phyloP scores from a whole-genome alignment of 75 land plant genomes.

The Gnetum montanum region DNA sequence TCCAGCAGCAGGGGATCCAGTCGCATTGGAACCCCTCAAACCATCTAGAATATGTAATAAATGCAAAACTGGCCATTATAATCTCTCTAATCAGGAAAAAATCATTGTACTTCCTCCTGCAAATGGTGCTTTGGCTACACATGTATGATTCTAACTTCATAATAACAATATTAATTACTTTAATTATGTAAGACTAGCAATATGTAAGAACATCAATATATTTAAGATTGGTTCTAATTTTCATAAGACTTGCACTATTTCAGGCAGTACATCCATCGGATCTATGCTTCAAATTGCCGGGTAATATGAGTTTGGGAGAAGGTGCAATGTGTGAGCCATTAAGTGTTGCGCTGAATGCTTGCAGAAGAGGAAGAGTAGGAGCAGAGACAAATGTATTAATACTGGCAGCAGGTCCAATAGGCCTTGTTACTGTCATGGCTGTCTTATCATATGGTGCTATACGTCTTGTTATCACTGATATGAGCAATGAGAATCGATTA shows the following conservation, averaged over 20 bases:
- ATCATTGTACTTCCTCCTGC: conserved; percentile 90
- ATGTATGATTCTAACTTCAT: too few species aligned
- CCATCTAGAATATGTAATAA: conserved; percentile 33
- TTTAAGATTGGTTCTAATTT: too few species aligned
- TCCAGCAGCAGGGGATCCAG: conserved; percentile 72
- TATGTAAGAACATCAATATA: too few species aligned
- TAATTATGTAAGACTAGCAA: too few species aligned
- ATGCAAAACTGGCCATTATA: conserved; percentile 51
- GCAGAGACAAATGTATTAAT: conserved; percentile 67
- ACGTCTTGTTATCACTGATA: conserved; percentile 62
- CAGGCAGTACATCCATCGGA: conserved; percentile 93
- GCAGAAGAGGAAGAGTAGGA: conserved; percentile 61
- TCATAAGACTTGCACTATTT: too few species aligned
- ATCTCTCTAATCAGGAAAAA: conserved; percentile 79
- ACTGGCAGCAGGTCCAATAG: conserved; percentile 89
- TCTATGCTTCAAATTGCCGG: conserved; percentile 89
- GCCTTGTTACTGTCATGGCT: conserved; percentile 72
- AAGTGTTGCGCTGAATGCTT: conserved; percentile 87
- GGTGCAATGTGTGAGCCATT: conserved; percentile 99
- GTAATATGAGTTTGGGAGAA: conserved; percentile 81
- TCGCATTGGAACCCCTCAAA: conserved; percentile 89
- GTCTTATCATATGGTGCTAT: conserved; percentile 86
- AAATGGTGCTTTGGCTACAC: conserved; percentile 83
- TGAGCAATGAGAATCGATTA: conserved; percentile 58
- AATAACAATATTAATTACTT: too few species aligned